These are phyloP conservation scores for Pseudozyma pruni DNA, from an alignment of 1,284 basidiomycete species.

Conservation along the genomic window DNA sequence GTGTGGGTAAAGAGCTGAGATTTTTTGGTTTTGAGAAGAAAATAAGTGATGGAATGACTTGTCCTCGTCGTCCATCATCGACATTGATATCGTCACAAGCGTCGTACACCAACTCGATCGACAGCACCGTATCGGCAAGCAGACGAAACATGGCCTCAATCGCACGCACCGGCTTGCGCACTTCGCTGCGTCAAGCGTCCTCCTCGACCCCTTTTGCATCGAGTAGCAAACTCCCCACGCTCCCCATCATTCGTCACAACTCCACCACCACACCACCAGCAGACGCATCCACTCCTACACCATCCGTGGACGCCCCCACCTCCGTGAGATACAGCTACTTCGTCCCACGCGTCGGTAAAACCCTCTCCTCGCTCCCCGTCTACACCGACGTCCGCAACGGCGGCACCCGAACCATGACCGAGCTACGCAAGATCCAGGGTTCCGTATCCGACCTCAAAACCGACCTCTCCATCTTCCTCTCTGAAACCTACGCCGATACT, in stretches of 20 bases:
- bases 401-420: conserved; percentile 46
- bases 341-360: conserved; percentile 54
- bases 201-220: conserved; percentile 21
- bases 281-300: neutral
- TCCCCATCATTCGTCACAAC: conserved; percentile 20
- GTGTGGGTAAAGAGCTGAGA: neutral
- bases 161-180: conserved; percentile 12
- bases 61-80: neutral
- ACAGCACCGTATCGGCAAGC: neutral
- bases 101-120: too few species aligned
- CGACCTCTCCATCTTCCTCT: conserved; percentile 31
- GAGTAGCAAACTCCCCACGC: conserved; percentile 15
- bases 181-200: conserved; percentile 5
- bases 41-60: conserved; percentile 4
- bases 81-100: neutral
- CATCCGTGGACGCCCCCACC: conserved; percentile 4
- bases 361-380: conserved; percentile 45
- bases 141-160: conserved; percentile 16
- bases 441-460: conserved; percentile 30
- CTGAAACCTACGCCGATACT: conserved; percentile 16
- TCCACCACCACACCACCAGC: neutral
- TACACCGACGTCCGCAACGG: conserved; percentile 54
- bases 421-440: conserved; percentile 55
- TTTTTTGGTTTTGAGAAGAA: conserved; percentile 11
- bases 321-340: conserved; percentile 51